These are phyloP conservation scores for Sicyos baderoa DNA, from an alignment of 306 rosid species.

Conservation along the genomic window DNA sequence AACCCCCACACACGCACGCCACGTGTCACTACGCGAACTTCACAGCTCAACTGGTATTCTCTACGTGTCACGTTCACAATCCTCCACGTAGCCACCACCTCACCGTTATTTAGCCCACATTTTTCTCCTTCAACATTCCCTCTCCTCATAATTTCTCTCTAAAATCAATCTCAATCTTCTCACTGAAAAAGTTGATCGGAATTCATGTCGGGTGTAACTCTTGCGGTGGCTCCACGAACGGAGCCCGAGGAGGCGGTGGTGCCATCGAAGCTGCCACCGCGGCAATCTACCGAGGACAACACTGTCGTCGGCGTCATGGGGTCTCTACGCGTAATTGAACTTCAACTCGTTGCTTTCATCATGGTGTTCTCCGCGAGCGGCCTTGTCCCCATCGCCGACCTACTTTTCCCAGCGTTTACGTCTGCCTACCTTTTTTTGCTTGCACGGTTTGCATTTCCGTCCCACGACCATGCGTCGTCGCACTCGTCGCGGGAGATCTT, in stretches of 20 bases:
- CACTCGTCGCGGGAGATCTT: slow-evolving; percentile 35
- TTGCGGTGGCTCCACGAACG: slow-evolving; percentile 39
- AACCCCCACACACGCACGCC: background rate
- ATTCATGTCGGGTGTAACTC: slow-evolving; percentile 55
- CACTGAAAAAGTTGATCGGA: too few species aligned
- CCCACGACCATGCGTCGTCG: slow-evolving; percentile 6
- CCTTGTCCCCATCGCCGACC: slow-evolving; percentile 59
- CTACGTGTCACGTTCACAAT: background rate
- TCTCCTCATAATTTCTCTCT: background rate
- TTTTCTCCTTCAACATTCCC: background rate
- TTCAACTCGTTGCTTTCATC: slow-evolving; percentile 76
- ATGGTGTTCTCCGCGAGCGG: slow-evolving; percentile 84
- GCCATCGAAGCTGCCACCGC: background rate
- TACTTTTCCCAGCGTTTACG: slow-evolving; percentile 54
- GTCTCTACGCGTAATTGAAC: slow-evolving; percentile 63
- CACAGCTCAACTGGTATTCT: background rate
- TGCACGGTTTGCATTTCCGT: slow-evolving; percentile 55
- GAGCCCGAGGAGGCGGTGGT: slow-evolving; percentile 23
- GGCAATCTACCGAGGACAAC: slow-evolving; percentile 21
- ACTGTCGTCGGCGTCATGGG: slow-evolving; percentile 49
- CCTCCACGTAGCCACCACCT: background rate
- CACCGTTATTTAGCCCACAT: background rate
- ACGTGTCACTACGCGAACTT: background rate
- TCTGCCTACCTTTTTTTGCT: slow-evolving; percentile 55
- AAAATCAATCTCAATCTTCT: background rate